Base-by-base conservation (phyloP, 108 stramenopile genomes). In the Pseudonitzschia pungens region DNA sequence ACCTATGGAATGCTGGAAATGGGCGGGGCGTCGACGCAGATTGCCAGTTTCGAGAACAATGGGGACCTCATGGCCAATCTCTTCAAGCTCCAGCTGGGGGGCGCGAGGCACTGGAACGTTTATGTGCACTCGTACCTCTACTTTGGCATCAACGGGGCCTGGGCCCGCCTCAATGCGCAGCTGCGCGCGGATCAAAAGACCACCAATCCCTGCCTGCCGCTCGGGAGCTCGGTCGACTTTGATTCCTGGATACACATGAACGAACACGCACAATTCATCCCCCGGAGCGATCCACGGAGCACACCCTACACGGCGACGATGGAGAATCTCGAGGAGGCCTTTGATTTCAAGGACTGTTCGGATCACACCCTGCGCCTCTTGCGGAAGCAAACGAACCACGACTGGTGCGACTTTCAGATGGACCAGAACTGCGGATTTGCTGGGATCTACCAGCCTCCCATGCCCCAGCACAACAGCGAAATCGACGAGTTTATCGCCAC, bases 71-170 rank as follows among this genome's bases (percentile, higher is more conserved):
- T 94, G 83, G 77, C 80, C 56, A 76, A 81, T 59, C 45, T 94
- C 68, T 92, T 95, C 86, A 96, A 95, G 78, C 78, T 97, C 33
- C 94, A 96, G 68, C 75, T 97, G 26, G 96, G 96, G 4, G 87
- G 77, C 21, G 77, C 88, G 27, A 77, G 84, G 63, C 92, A 94
- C 60, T 93, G 93, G 94, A 96, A 96, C 74, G 87, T 97, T 31
- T 97, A 97, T 73, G 88, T 89, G 26, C 93, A 95, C 79, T 88
- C 86, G 28, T 95, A 90, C 80, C 76, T 96, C 78, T 89, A 95
- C 77, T 97, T 89, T 73, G 96, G 96, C 24, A 72, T 89, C 64
- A 87, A 91, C 57, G 75, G 76, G 31, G 89, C 87, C 27, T 81
- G 77, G 70, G 57, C 71, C 12, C 36, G 89, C 57, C 68, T 82